These are phyloP conservation scores for Comarum palustre DNA, from an alignment of 306 rosid genomes.

Conservation along the genomic window DNA sequence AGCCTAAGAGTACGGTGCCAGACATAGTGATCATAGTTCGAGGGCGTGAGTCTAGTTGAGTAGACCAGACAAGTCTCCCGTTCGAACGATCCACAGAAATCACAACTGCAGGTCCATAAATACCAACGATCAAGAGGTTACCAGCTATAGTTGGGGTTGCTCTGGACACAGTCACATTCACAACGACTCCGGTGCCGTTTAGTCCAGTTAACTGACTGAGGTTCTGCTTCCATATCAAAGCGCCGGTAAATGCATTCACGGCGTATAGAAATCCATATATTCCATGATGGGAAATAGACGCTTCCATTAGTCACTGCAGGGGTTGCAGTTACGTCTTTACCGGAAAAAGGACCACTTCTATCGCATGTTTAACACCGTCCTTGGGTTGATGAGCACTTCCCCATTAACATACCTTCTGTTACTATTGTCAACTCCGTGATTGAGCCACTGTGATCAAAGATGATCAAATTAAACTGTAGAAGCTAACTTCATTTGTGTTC, in stretches of 20 bases:
- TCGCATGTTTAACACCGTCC: constrained; percentile 20
- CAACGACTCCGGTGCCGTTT: constrained; percentile 29
- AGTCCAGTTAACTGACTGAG: constrained; percentile 31
- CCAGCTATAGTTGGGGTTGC: constrained; percentile 30
- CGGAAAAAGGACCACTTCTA: constrained; percentile 32
- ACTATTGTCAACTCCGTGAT: constrained; percentile 31
- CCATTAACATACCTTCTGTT: constrained; percentile 28
- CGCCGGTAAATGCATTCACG: constrained; percentile 29
- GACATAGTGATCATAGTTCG: constrained; percentile 29
- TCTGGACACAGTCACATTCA: constrained; percentile 36
- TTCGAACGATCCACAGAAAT: constrained; percentile 23
- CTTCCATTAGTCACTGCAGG: constrained; percentile 33
- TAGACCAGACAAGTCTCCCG: constrained; percentile 36
- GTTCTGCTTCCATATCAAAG: constrained; percentile 31
- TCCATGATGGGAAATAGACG: constrained; percentile 46
- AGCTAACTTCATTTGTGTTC: neutral
- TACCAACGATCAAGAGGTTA: constrained; percentile 31
- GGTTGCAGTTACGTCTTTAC: constrained; percentile 34
- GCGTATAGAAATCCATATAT: constrained; percentile 36
- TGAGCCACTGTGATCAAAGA: constrained; percentile 32
- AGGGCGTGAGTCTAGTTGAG: constrained; percentile 34
- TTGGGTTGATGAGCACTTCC: constrained; percentile 26
- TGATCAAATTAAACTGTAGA: neutral
- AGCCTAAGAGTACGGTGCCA: constrained; percentile 28
- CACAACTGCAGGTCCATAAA: constrained; percentile 39